Evolutionary conservation across 1,139 yeast species (phyloP), one percentile per base, ranked within the genome.

Genomic region (Geotrichum macrosporum): DNA sequence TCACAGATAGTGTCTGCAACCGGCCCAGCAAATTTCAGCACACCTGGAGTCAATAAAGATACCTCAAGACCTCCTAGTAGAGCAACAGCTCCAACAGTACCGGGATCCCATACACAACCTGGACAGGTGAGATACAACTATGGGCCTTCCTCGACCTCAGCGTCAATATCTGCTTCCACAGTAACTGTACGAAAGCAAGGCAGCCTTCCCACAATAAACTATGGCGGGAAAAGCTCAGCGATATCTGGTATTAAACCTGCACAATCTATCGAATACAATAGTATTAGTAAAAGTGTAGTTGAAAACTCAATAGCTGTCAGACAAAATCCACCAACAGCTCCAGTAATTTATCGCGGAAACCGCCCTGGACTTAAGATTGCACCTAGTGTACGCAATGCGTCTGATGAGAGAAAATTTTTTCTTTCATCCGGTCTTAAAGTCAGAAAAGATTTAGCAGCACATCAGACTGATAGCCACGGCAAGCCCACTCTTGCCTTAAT

Each of bases 401-500:
- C 48, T 2, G 48, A 40, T n/a, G 41, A 43, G 9, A 39, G 41
- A 36, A 46, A 46, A 42, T 50, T 50, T 24, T 37, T 50, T 24
- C 44, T 33, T 33, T 41, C 41, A 4, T 34, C 52, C 8, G 52
- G 52, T 5, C 38, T 46, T 10, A 46, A 44, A 26, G 46, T 50
- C 10, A 36, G 42, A 22, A 46, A 44, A 30, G 44, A 43, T 10
- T 21, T 21, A 15, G 16, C 51, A 12, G 44, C 20, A 10, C 24
- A 18, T 4, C 44, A 27, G 33, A 15, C 22, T 6, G 15, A 32
- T 10, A 6, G 19, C 12, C 27, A 43, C 8, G n/a, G 12, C 16
- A 12, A 19, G 20, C 31, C 31, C 4, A 12, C 13, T 9, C 19
- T 41, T 16, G 26, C 32, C 26, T 18, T 33, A 16, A 22, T 32